Evolutionary conservation across 208 protist species (phyloP).

Genomic region (Novymonas esmeraldas): DNA sequence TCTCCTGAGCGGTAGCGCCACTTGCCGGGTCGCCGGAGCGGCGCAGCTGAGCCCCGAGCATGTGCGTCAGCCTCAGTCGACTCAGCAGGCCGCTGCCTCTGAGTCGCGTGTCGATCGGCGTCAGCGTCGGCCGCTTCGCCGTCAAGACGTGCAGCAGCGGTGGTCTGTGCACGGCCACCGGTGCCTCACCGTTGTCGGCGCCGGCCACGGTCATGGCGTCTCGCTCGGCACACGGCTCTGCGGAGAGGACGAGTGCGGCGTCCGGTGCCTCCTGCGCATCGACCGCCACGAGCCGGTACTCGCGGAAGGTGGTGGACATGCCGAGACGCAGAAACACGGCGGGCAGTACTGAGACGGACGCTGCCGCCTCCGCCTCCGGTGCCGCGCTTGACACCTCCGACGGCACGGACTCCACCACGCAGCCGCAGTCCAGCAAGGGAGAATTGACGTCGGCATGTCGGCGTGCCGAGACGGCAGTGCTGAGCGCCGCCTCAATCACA

Average conservation of each 20-base stretch:
- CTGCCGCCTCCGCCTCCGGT: not conserved
- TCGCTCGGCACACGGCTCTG: not conserved
- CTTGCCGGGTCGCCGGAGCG: not conserved
- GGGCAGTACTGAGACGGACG: conserved; percentile 9
- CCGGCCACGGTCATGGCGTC: not conserved
- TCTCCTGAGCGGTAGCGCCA: not conserved
- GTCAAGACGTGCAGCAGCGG: conserved; percentile 6
- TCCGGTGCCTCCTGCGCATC: not conserved
- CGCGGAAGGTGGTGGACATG: conserved; percentile 50
- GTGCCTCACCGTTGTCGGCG: not conserved
- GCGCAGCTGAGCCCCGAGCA: not conserved
- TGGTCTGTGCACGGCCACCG: conserved; percentile 1
- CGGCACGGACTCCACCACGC: not conserved
- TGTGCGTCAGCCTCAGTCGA: not conserved
- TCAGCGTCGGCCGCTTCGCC: conserved; percentile 12
- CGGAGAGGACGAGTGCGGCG: not conserved
- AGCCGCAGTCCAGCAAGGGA: not conserved
- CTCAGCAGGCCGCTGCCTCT: conserved; percentile 6
- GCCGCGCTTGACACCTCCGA: not conserved
- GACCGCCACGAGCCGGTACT: conserved; percentile 37
- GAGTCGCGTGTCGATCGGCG: conserved; percentile 2
- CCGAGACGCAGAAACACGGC: conserved; percentile 54
- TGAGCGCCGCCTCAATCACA: conserved; percentile 42
- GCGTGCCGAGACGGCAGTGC: conserved; percentile 7
- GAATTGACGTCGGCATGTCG: conserved; percentile 4